These are phyloP conservation scores for Colletotrichum tanaceti DNA, from an alignment of 2,329 filamentous ascomycete species.

Conservation along the genomic window DNA sequence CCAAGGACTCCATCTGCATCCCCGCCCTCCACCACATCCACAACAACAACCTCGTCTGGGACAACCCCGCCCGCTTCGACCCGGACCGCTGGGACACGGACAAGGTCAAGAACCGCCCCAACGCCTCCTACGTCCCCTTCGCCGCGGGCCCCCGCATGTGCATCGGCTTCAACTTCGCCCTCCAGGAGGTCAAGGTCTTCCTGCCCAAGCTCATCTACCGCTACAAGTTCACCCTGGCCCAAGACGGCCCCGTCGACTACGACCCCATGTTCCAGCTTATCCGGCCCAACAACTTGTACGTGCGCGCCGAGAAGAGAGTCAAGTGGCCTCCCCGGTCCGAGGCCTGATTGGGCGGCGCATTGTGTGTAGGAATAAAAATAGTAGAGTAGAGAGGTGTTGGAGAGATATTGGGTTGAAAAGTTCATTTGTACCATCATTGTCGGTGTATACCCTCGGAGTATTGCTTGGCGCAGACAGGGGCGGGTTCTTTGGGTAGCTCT, in stretches of 20 bases:
- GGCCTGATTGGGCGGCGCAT: not conserved
- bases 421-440: constrained; percentile 37
- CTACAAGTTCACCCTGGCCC: constrained; percentile 66
- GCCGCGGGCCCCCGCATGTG: constrained; percentile 68
- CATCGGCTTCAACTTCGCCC: constrained; percentile 73
- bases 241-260: constrained; percentile 64
- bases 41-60: constrained; percentile 67
- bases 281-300: constrained; percentile 65
- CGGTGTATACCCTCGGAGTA: constrained; percentile 39
- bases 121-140: constrained; percentile 68
- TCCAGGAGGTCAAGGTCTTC: constrained; percentile 70
- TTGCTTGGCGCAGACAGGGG: constrained; percentile 29
- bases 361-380: too few relatives aligned
- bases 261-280: constrained; percentile 71
- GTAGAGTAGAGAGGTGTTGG: too few relatives aligned
- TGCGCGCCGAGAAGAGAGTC: constrained; percentile 59
- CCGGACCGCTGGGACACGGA: constrained; percentile 70
- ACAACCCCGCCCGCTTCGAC: constrained; percentile 67
- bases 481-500: constrained; percentile 24
- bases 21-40: constrained; percentile 63
- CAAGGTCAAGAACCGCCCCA: constrained; percentile 62
- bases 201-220: constrained; percentile 68
- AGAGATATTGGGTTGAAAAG: not conserved
- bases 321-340: constrained; percentile 57
- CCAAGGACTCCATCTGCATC: constrained; percentile 64